phyloP scores from a whole-genome alignment of 768 basidiomycete genomes.

The Suillus hirtellus region DNA sequence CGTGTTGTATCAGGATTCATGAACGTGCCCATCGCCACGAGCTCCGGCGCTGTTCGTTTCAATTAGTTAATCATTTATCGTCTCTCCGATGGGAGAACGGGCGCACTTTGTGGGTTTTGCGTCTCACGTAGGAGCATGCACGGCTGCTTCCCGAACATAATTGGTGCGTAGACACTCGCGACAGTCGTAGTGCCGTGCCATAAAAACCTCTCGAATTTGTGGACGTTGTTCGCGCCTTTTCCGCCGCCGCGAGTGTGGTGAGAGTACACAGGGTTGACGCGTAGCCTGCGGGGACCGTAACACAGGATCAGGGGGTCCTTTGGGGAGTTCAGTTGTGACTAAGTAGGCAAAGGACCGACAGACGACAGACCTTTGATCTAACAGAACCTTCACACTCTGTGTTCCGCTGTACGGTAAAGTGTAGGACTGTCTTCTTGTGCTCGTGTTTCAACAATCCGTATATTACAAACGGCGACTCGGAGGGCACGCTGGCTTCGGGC shows the following conservation, averaged over 20 bases:
- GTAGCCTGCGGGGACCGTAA: conserved; percentile 83
- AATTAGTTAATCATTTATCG: conserved; percentile 7
- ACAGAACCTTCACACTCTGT: conserved; percentile 91
- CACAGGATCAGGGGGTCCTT: conserved; percentile 89
- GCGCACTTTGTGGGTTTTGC: conserved; percentile 61
- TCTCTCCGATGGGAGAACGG: neutral
- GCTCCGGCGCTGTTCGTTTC: conserved; percentile 56
- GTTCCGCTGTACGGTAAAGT: conserved; percentile 92
- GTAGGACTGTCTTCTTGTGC: conserved; percentile 90
- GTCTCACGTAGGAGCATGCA: conserved; percentile 78
- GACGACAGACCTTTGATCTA: conserved; percentile 73
- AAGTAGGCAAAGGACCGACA: neutral
- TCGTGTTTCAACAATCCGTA: conserved; percentile 92
- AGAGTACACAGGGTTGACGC: conserved; percentile 86
- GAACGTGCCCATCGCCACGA: conserved; percentile 88
- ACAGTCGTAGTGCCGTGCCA: conserved; percentile 80
- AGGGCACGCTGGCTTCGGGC: conserved; percentile 44
- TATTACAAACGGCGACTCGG: conserved; percentile 54
- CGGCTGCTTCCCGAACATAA: conserved; percentile 78
- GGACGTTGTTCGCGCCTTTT: conserved; percentile 92
- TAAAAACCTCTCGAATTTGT: conserved; percentile 92
- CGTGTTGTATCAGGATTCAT: conserved; percentile 88
- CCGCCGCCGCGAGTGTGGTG: conserved; percentile 90
- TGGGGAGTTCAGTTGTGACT: neutral
- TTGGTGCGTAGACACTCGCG: conserved; percentile 87